A percentile compares a stretch with the other conserved stretches of the same genome.
phyloP scores from a whole-genome alignment of 257 asterid genomes.

The Solanum dulcamara region DNA sequence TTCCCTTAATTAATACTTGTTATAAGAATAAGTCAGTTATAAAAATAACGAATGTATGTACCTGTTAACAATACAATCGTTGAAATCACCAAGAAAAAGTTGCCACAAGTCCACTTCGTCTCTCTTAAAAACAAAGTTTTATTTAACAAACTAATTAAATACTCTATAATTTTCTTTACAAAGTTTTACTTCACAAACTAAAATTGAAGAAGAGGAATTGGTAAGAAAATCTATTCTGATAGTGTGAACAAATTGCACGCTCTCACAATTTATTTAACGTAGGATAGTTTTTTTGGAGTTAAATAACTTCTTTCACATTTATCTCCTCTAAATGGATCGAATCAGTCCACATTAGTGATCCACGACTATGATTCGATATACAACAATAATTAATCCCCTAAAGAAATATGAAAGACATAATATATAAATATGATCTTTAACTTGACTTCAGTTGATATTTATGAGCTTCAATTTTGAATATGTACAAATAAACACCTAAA shows the following conservation, averaged over 20 bases:
- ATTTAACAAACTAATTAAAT: too few relatives aligned
- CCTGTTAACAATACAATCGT: neutral
- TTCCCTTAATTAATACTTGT: neutral
- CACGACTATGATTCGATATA: neutral
- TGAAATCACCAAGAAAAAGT: neutral
- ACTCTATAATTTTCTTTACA: neutral
- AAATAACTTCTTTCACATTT: neutral
- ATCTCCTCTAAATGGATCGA: neutral
- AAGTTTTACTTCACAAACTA: neutral
- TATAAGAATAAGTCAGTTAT: neutral
- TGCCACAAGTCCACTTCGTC: neutral
- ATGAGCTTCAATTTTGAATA: too few relatives aligned
- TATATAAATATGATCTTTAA: too few relatives aligned
- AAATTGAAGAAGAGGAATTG: too few relatives aligned
- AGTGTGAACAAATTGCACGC: too few relatives aligned
- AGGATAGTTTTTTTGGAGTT: neutral
- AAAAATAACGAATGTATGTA: neutral
- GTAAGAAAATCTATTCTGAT: too few relatives aligned
- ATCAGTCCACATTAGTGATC: neutral
- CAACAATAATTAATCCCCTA: neutral
- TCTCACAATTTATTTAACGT: too few relatives aligned
- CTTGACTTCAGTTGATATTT: too few relatives aligned
- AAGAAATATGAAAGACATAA: too few relatives aligned
- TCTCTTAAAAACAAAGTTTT: neutral
- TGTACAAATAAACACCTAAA: too few relatives aligned